phyloP scores from a whole-genome alignment of 225 moss, liverwort and hornwort species.

The Polytrichum commune region DNA sequence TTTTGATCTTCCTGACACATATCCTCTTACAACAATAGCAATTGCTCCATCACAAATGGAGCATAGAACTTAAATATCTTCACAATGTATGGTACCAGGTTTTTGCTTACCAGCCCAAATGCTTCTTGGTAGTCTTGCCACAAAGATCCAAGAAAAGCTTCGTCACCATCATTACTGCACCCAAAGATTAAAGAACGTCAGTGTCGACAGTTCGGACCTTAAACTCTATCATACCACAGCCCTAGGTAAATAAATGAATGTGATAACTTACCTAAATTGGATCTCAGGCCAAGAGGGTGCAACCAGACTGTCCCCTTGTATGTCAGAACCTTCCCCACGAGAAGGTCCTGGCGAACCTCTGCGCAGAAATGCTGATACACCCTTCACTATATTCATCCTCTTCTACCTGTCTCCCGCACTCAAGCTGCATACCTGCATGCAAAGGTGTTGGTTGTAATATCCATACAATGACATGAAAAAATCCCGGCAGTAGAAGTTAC shows the following conservation, averaged over 20 bases:
- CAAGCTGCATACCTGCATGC: slow-evolving; percentile 42
- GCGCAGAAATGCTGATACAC: slow-evolving; percentile 66
- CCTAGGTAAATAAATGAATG: neutral
- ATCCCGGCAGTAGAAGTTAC: too few relatives aligned
- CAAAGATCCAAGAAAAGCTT: slow-evolving; percentile 59
- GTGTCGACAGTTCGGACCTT: neutral
- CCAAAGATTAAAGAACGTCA: neutral
- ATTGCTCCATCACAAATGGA: neutral
- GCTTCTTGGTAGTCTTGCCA: slow-evolving; percentile 77
- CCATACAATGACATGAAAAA: too few relatives aligned
- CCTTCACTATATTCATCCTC: slow-evolving; percentile 68
- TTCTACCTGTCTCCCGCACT: slow-evolving; percentile 55
- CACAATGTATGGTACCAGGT: neutral
- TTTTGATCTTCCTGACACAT: too few relatives aligned
- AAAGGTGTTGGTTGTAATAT: neutral
- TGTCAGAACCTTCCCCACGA: slow-evolving; percentile 48
- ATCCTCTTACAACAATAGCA: too few relatives aligned
- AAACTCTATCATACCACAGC: neutral
- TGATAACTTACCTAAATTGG: slow-evolving; percentile 40
- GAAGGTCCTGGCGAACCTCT: slow-evolving; percentile 51
- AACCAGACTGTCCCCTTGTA: slow-evolving; percentile 30
- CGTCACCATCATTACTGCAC: slow-evolving; percentile 74
- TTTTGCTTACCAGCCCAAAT: slow-evolving; percentile 52
- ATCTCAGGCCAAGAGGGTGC: slow-evolving; percentile 57
- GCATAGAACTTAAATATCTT: neutral